Evolutionary conservation across 768 basidiomycete species (phyloP).

Genomic region (Dacryopinax spathularia): DNA sequence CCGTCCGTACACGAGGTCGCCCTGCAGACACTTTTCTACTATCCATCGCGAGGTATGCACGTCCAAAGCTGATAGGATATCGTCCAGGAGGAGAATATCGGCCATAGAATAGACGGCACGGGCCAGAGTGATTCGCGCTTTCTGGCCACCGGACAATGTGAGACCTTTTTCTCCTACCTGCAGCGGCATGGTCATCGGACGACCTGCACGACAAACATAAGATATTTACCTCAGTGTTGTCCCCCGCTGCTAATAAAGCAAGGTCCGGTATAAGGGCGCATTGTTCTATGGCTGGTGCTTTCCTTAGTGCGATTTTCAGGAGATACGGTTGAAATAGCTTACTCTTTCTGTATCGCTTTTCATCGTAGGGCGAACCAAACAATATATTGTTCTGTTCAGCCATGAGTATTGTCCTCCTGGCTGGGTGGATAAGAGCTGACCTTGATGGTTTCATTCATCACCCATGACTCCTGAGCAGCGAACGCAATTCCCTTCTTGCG

Average conservation of each 20-base stretch:
- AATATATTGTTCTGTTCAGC: conserved; percentile 45
- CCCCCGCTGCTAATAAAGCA: conserved; percentile 41
- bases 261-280: conserved; percentile 35
- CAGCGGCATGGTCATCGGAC: neutral
- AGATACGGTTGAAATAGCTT: neutral
- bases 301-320: neutral
- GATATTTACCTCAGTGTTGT: conserved; percentile 37
- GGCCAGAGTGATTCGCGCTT: conserved; percentile 44
- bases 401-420: too few relatives aligned
- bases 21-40: conserved; percentile 26
- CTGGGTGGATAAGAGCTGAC: too few relatives aligned
- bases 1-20: conserved; percentile 23
- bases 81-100: conserved; percentile 52
- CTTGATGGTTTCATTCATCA: conserved; percentile 62
- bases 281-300: conserved; percentile 24
- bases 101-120: conserved; percentile 49
- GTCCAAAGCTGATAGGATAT: conserved; percentile 53
- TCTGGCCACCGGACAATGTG: conserved; percentile 45
- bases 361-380: conserved; percentile 32
- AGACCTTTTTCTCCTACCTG: conserved; percentile 53
- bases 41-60: conserved; percentile 40
- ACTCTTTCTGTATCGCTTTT: conserved; percentile 32
- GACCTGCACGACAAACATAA: neutral
- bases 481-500: conserved; percentile 57
- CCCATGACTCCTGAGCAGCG: conserved; percentile 76